Conservation (phyloP, 768 basidiomycete genomes). For the Auricularia heimuer region DNA sequence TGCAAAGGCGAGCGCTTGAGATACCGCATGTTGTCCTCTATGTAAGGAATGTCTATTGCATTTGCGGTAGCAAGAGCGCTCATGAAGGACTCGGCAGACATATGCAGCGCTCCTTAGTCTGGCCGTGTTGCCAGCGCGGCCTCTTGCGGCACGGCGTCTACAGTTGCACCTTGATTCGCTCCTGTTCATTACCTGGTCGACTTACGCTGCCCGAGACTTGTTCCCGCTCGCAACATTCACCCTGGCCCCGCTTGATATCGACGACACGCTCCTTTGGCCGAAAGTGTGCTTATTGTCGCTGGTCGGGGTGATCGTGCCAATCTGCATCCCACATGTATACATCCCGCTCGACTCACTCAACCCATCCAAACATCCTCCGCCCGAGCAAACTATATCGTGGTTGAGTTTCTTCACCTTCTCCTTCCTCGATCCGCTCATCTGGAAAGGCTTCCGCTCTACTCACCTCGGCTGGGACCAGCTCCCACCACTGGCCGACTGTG, state of each 20-base stretch:
- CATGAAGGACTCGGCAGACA: neutral
- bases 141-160: neutral
- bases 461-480: constrained; percentile 35
- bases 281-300: constrained; percentile 2
- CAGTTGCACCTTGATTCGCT: neutral
- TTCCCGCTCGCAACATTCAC: constrained; percentile 7
- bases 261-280: neutral
- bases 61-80: neutral
- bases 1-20: too few relatives aligned
- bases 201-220: constrained; percentile 5
- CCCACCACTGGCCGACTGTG: constrained; percentile 40
- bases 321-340: constrained; percentile 4
- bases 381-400: constrained; percentile 42
- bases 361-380: constrained; percentile 24
- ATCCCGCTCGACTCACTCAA: constrained; percentile 12
- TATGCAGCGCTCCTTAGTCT: neutral
- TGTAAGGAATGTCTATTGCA: neutral
- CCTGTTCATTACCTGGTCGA: constrained; percentile 1
- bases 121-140: neutral
- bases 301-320: constrained; percentile 3
- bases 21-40: neutral
- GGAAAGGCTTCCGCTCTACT: constrained; percentile 30
- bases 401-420: constrained; percentile 35
- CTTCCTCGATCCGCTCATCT: constrained; percentile 47
- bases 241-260: constrained; percentile 1